These are phyloP conservation scores for Meripilus lineatus DNA, from an alignment of 1,284 basidiomycete genomes.

Conservation along the genomic window DNA sequence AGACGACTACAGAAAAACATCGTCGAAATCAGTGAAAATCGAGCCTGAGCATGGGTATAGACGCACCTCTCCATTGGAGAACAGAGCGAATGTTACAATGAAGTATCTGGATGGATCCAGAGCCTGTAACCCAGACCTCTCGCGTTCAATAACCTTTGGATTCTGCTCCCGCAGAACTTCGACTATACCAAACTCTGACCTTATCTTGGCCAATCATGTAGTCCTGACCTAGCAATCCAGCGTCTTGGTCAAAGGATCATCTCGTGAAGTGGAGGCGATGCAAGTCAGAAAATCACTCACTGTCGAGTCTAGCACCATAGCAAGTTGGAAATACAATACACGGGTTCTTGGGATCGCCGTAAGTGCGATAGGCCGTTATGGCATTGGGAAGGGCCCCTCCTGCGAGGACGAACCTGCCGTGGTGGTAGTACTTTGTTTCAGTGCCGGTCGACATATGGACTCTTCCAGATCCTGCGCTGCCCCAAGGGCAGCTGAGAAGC, in stretches of 20 bases:
- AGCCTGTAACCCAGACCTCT: conserved; percentile 27
- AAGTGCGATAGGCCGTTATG: conserved; percentile 31
- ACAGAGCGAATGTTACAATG: conserved; percentile 53
- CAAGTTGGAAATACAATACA: conserved; percentile 34
- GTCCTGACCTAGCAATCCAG: conserved; percentile 35
- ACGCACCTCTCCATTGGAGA: conserved; percentile 53
- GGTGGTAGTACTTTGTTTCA: conserved; percentile 31
- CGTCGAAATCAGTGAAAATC: background rate
- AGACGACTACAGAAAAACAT: conserved; percentile 37
- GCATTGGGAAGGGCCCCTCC: conserved; percentile 30
- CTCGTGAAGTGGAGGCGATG: background rate
- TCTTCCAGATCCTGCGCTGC: too few species aligned
- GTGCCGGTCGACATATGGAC: conserved; percentile 21
- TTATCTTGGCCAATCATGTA: conserved; percentile 50
- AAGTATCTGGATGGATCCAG: conserved; percentile 47
- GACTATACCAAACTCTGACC: too few species aligned
- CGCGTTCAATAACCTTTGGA: too few species aligned
- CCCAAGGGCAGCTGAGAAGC: too few species aligned
- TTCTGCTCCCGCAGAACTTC: background rate
- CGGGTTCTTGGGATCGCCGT: conserved; percentile 31
- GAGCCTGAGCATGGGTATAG: conserved; percentile 1
- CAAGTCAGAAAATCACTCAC: conserved; percentile 15
- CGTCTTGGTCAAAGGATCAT: background rate
- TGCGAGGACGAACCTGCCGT: conserved; percentile 29
- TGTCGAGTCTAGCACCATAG: conserved; percentile 30